These are phyloP conservation scores for Gossypium trilobum DNA, from an alignment of 441 rosid species.

Conservation along the genomic window DNA sequence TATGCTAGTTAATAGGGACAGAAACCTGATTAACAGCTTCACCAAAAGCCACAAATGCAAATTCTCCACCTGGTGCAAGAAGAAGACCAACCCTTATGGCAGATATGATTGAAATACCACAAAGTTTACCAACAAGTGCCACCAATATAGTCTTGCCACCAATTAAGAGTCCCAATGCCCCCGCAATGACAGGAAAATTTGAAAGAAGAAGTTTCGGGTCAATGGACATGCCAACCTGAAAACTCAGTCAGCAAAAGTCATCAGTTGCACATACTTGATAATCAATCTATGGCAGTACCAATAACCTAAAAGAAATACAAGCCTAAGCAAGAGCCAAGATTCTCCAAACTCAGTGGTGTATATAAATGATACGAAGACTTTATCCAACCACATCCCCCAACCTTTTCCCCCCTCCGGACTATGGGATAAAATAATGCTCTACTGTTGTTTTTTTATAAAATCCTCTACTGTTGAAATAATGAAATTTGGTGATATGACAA, in stretches of 20 bases:
- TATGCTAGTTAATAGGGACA: conserved; percentile 7
- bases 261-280: conserved; percentile 23
- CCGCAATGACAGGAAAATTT: conserved; percentile 75
- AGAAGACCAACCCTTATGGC: conserved; percentile 87
- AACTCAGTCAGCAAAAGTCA: conserved; percentile 19
- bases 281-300: conserved; percentile 12
- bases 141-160: conserved; percentile 83
- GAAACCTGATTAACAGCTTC: conserved; percentile 96
- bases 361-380: neutral
- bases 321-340: neutral
- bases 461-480: neutral
- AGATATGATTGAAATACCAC: conserved; percentile 83
- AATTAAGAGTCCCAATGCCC: conserved; percentile 74
- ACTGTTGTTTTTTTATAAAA: neutral
- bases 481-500: neutral
- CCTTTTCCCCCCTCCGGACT: neutral
- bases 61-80: conserved; percentile 99
- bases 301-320: conserved; percentile 13
- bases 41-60: conserved; percentile 98
- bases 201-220: conserved; percentile 91
- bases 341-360: neutral
- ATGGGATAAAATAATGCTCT: neutral
- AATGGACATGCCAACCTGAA: conserved; percentile 98
- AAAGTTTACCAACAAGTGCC: conserved; percentile 57
- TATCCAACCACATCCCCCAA: neutral